Base-by-base conservation (phyloP, 176 grass and related monocot genomes). In the Juncus effusus region DNA sequence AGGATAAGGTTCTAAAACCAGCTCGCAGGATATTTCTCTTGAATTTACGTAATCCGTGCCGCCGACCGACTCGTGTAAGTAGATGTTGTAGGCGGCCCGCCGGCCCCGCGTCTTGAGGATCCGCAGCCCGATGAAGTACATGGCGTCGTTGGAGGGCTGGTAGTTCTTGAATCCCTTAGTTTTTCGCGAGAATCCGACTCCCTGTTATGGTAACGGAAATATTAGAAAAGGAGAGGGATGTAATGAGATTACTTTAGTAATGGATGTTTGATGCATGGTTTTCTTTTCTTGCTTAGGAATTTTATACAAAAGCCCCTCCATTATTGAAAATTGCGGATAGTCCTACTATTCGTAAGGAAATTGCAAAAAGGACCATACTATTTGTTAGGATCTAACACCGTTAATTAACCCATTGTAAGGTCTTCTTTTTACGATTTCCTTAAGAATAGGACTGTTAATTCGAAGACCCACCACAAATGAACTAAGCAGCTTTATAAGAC, bases 21-120 rank as follows among this genome's bases (percentile, higher is more conserved):
- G 59, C 80, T 99, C 94, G 76, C 94, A 99, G 45, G 94, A 99
- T 70, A 99, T 89, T 61, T 99, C 94, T 78, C 94, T 93, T 12
- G 89, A 99, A 54, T 99, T 99, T 7, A 99, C 88, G 12, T 99
- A 99, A 81, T 99, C 94, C 58, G 94, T 93, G 69, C 94, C 94
- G 7, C 94, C 94, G 13, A 82, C 94, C 12, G 88, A 93, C 78
- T 99, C 94, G 80, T 99, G 94, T 80, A 99, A 81, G 76, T 99
- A 99, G 78, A 99, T 99, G 83, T 99, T 99, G 65, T 93, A 99
- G 72, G 94, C 85, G 73, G 94, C 94, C 50, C 88, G 88, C 7
- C 78, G 82, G 41, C 94, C 94, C 54, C 81, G 72, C 65, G 94
- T 99, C 77, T 99, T 99, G 57, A 99, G 89, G 85, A 99, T 99